Conservation (phyloP, 2,329 filamentous ascomycete genomes). For the Coniochaeta ligniaria region DNA sequence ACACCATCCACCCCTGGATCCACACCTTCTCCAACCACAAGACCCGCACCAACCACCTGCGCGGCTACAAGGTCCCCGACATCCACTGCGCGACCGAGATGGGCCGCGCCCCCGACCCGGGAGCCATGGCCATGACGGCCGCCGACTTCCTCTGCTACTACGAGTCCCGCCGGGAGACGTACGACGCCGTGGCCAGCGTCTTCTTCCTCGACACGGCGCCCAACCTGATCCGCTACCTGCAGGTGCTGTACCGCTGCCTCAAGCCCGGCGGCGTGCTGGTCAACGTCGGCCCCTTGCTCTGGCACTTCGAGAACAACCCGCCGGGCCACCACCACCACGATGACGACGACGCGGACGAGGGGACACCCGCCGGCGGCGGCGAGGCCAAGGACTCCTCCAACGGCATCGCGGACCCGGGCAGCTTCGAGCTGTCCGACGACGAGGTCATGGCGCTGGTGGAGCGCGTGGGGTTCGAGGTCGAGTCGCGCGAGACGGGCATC, state of each 20-base stretch:
- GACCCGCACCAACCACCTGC: constrained; percentile 67
- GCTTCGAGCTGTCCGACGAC: constrained; percentile 82
- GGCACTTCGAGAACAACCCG: constrained; percentile 84
- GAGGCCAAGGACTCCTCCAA: constrained; percentile 34
- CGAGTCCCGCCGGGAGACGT: constrained; percentile 49
- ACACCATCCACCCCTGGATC: constrained; percentile 78
- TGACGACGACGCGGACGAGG: constrained; percentile 41
- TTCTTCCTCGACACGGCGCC: constrained; percentile 98
- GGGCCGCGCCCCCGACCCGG: constrained; percentile 24
- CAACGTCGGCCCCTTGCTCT: constrained; percentile 85
- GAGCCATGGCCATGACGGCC: constrained; percentile 85
- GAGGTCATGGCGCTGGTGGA: constrained; percentile 75
- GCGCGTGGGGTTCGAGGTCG: constrained; percentile 69
- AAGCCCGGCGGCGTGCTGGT: constrained; percentile 73
- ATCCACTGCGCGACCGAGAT: constrained; percentile 61
- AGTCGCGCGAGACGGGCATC: constrained; percentile 51
- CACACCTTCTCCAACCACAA: constrained; percentile 82
- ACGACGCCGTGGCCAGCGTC: constrained; percentile 79
- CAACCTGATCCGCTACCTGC: constrained; percentile 83
- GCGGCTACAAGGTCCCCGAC: constrained; percentile 69
- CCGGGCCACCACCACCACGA: constrained; percentile 49
- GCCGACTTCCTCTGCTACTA: constrained; percentile 93
- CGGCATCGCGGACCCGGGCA: constrained; percentile 83
- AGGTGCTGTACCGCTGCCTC: constrained; percentile 74
- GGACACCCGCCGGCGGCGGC: constrained; percentile 41